Conservation (phyloP, 345 rosid species). For the Rhodamnia argentea region DNA sequence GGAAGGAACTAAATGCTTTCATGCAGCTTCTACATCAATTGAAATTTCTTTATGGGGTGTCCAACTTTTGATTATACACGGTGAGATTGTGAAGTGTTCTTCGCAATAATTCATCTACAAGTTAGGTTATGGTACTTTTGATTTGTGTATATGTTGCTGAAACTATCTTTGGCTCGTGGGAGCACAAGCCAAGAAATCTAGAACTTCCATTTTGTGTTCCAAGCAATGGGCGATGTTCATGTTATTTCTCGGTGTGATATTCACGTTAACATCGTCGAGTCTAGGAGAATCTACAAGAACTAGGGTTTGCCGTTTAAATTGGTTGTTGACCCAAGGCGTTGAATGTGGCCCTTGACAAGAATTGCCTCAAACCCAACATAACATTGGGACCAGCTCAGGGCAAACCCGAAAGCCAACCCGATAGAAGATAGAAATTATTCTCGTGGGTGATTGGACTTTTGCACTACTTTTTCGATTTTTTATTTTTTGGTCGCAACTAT, state of each 20-base stretch:
- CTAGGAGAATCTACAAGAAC: neutral
- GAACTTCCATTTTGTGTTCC: neutral
- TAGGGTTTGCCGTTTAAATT: neutral
- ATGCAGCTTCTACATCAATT: too few species aligned
- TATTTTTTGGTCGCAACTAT: too few species aligned
- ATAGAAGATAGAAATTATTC: neutral
- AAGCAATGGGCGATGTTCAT: neutral
- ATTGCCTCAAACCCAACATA: neutral
- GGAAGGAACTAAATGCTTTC: too few species aligned
- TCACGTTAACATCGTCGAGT: neutral
- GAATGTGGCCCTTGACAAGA: neutral
- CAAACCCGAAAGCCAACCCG: neutral
- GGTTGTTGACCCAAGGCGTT: neutral
- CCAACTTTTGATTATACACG: too few species aligned
- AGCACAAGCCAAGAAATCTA: fast-evolving
- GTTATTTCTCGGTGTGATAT: neutral
- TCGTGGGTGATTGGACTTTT: neutral
- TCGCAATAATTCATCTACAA: neutral
- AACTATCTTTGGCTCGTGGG: neutral
- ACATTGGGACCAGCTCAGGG: neutral
- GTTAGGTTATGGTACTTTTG: neutral
- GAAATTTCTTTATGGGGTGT: too few species aligned
- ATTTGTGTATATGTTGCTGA: fast-evolving
- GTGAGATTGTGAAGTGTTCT: too few species aligned
- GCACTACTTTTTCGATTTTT: neutral